Base-by-base conservation (phyloP, 768 basidiomycete genomes). In the Boletus rufocinnamomeus region DNA sequence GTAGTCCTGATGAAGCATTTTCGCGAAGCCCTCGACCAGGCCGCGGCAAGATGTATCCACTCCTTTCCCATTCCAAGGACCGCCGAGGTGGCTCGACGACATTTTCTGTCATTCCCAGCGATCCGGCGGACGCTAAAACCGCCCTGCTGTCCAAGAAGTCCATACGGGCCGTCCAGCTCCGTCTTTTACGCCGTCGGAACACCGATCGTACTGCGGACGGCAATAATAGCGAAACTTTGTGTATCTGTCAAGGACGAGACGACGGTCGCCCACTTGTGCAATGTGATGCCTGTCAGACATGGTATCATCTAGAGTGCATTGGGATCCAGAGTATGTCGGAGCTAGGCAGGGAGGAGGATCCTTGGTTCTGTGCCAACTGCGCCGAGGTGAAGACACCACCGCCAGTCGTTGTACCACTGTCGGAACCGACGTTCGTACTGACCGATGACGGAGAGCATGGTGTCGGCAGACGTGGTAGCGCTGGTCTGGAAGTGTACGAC, bases 221-320 rank as follows among this genome's bases (percentile, higher is more conserved):
- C 13, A 78, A 78, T 14, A 81, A 81, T 6, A 81, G 80, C 13
- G 82, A 82, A 49, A 71, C 80, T 19, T 66, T 85, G 19, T 93
- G 91, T 68, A 77, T 88, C 28, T 93, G 91, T 68, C 73, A 76
- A 44, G 86, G 84, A 19, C 76, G 74, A 51, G 86, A 89, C 63
- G 87, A 91, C 58, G 90, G 87, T 4, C 77, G 86, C n/a, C 82
- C 85, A 57, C 78, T 90, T 47, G 92, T 93, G 34, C 91, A 92
- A 65, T 94, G 91, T 63, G 91, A 93, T 64, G 79, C 80, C 5
- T 94, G 91, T 70, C 78, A 83, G 68, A 85, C 78, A 17, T 94
- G 91, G 91, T 93, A 88, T 68, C 91, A 94, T 72, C 78, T 91
- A 34, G 74, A 83, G 45, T 94, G 91, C 71, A 85, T 93, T 38